Evolutionary conservation across 306 rosid genomes (phyloP).

Genomic region (Vigna radiata): DNA sequence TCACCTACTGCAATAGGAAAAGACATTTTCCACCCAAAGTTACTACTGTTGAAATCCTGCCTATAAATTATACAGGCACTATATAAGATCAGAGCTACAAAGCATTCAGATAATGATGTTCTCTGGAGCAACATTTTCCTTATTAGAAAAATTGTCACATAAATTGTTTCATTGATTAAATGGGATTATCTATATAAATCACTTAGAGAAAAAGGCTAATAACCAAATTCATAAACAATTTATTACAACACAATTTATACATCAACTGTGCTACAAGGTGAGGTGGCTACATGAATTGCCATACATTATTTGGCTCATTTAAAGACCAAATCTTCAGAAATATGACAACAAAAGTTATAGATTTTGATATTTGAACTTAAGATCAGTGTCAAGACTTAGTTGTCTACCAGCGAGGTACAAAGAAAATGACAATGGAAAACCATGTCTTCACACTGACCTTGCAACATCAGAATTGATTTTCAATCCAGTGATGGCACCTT

Average conservation of each 20-base stretch:
- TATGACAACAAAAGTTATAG: conserved; percentile 15
- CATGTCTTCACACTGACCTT: conserved; percentile 65
- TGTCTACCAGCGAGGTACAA: conserved; percentile 9
- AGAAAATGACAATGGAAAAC: conserved; percentile 37
- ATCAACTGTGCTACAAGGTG: background rate
- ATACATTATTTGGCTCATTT: background rate
- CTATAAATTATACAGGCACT: too few relatives aligned
- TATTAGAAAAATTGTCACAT: background rate
- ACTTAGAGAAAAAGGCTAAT: background rate
- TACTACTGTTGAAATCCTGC: too few relatives aligned
- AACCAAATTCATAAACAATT: conserved; percentile 23
- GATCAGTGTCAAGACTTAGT: conserved; percentile 8
- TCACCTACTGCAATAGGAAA: too few relatives aligned
- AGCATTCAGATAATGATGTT: background rate
- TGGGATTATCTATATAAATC: background rate
- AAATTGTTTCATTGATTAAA: conserved; percentile 2
- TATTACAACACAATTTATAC: conserved; percentile 4
- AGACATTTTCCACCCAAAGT: too few relatives aligned
- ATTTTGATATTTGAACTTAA: conserved; percentile 8
- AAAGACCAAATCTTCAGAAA: background rate
- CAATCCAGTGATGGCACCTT: conserved; percentile 92
- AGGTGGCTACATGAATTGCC: background rate
- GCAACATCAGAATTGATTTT: conserved; percentile 75
- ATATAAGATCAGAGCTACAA: background rate
- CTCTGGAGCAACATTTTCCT: background rate